Base-by-base conservation (phyloP, 2,329 filamentous ascomycete species). In the Calonectria leucothoes region DNA sequence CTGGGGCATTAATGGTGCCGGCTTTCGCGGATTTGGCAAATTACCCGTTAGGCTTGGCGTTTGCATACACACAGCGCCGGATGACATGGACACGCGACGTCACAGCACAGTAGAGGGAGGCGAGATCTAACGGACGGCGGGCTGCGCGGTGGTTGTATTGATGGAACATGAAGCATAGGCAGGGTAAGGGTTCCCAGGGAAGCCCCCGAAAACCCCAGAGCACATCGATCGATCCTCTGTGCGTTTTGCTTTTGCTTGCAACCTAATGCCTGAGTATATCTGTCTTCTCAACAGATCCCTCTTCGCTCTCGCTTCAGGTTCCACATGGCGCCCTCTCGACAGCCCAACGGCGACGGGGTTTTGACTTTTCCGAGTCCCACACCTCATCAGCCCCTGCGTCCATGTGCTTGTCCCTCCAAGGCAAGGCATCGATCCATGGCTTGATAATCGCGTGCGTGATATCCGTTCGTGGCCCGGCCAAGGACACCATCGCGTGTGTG, bases 341-440 rank as follows among this genome's bases (percentile, higher is more conserved):
- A 73, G 67, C 70, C 69, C 72, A 72, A 79, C 70, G 66, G 73
- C 69, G 74, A 69, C 37, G 59, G 66, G 69, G 65, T 66, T 68
- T 72, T 73, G 68, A 63, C 66, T 61, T 59, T 42, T 59, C 65
- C 59, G 51, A 69, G 76, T 80, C 75, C 78, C 78, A 80, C 78
- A 76, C 65, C 51, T 79, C 79, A 80, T 79, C 66, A 80, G 76
- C 78, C 78, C 78, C 78, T 80, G 78, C 77, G 51, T 80, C 76
- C 61, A 67, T 65, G 76, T 74, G 55, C 69, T 49, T 72, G 45
- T 67, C 64, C 72, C 6, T 33, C 52, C 52, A 63, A 45, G 42
- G 49, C 49, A 57, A 57, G 51, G 49, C 39, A 39, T 55, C 25
- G 52, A 64, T 61, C 52, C 39, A 39, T n/a, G 42, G 52, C 69